A percentile compares a stretch with the other conserved stretches of the same genome.
Conservation (phyloP, 371 early-diverging fungal species). For the Mucor saturninus region DNA sequence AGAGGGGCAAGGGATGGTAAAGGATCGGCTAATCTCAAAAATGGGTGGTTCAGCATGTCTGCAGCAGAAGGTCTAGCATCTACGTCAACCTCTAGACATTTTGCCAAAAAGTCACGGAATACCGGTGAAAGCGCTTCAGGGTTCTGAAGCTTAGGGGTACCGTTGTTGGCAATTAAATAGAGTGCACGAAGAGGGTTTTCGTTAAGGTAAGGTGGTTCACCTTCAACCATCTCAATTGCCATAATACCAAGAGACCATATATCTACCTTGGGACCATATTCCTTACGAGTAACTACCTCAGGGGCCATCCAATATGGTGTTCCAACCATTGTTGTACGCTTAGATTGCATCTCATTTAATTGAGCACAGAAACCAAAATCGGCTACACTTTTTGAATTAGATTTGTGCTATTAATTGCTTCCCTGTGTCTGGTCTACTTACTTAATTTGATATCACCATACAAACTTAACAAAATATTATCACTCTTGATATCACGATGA, state of each 20-base stretch:
- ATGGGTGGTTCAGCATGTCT: conserved; percentile 88
- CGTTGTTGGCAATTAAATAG: conserved; percentile 95
- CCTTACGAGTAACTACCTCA: conserved; percentile 84
- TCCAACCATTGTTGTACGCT: conserved; percentile 81
- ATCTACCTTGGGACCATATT: conserved; percentile 89
- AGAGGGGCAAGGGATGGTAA: conserved; percentile 85
- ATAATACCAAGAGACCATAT: conserved; percentile 95
- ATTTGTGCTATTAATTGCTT: background rate
- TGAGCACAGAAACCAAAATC: conserved; percentile 94
- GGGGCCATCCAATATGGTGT: conserved; percentile 94
- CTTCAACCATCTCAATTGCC: conserved; percentile 82
- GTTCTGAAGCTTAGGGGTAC: conserved; percentile 90
- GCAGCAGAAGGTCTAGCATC: conserved; percentile 84
- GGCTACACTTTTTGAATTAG: conserved; percentile 34
- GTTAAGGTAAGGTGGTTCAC: conserved; percentile 88
- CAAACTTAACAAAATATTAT: conserved; percentile 84
- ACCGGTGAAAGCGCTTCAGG: conserved; percentile 81
- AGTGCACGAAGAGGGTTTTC: conserved; percentile 83
- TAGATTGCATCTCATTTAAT: conserved; percentile 67
- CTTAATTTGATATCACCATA: conserved; percentile 86
- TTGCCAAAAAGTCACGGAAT: conserved; percentile 85
- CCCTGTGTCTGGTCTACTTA: conserved; percentile 26
- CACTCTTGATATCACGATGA: conserved; percentile 95
- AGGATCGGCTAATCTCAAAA: conserved; percentile 86
- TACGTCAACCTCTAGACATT: conserved; percentile 86